Base-by-base conservation (phyloP, 768 basidiomycete genomes). In the Multifurca ochricompacta region DNA sequence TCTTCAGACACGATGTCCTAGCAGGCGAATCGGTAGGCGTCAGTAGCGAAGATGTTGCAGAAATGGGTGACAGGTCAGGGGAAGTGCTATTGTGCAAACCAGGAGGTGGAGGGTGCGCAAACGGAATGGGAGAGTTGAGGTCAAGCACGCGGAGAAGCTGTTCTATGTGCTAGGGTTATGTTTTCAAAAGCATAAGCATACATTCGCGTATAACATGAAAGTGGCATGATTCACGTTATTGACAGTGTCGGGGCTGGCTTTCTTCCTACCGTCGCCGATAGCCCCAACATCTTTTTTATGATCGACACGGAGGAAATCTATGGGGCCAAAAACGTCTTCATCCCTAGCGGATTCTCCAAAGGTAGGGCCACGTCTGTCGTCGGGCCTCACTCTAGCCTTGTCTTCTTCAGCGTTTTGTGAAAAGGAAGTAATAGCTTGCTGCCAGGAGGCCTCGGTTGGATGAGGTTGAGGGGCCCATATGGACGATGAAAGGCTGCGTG, bases 401-500 rank as follows among this genome's bases (percentile, higher is more conserved):
- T 58, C 79, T 8, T 73, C 71, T 21, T 73, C 74, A 32, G 78
- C 76, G 49, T 77, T 76, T 51, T 50, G 58, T 1, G 60, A 59
- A 62, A 83, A 83, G 4, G 82, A 70, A 54, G 84, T 82, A 32
- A 85, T 69, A 34, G 83, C 72, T 56, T 74, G 75, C 19, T 86
- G 83, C 87, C 87, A 91, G 11, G 80, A 76, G 5, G 73, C 64
- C 18, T 83, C 83, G 14, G 78, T 75, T 5, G 78, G 78, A 66
- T 83, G 85, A 3, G 86, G 84, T 65, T 84, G 85, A 7, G 87
- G 87, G 1, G 88, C 88, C 87, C 87, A 91, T 58, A 91, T 90
- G 47, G 86, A 87, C 3, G 69, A 56, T 1, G 64, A 51, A 16
- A 61, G 50, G 23, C 53, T 8, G 39, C 60, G 60, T 25, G 60